Evolutionary conservation across 139 green algal genomes (phyloP).

Genomic region (Eudorina sp.): DNA sequence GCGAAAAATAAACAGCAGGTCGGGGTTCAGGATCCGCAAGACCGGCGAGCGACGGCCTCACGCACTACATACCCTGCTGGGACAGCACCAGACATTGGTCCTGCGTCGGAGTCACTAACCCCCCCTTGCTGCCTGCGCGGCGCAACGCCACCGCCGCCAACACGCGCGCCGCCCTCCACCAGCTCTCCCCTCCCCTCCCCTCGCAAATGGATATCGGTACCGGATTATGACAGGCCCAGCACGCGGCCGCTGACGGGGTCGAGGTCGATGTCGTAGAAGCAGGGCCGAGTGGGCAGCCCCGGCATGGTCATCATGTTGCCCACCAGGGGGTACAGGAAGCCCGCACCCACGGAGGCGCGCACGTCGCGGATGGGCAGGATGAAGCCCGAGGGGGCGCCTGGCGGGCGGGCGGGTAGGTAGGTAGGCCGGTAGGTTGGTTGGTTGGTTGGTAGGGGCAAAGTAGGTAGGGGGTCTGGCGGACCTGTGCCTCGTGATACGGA

Average conservation of each 20-base stretch:
- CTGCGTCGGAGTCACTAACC: too few relatives aligned
- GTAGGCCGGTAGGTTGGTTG: too few relatives aligned
- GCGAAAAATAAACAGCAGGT: too few relatives aligned
- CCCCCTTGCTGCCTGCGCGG: too few relatives aligned
- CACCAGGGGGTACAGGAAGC: constrained; percentile 94
- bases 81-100: too few relatives aligned
- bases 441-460: too few relatives aligned
- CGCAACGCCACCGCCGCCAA: constrained; percentile 1
- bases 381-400: constrained; percentile 92
- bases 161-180: background rate
- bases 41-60: too few relatives aligned
- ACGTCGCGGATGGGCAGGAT: constrained; percentile 93
- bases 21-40: too few relatives aligned
- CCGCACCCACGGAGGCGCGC: constrained; percentile 88
- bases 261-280: constrained; percentile 94
- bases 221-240: constrained; percentile 89
- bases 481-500: too few relatives aligned
- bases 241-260: constrained; percentile 84
- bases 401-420: background rate
- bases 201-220: too few relatives aligned
- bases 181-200: background rate
- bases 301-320: constrained; percentile 97
- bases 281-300: constrained; percentile 89
- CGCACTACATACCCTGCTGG: too few relatives aligned
- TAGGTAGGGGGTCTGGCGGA: too few relatives aligned